Evolutionary conservation across 2,329 filamentous ascomycete species (phyloP).

Genomic region (Penicillium glabrum): DNA sequence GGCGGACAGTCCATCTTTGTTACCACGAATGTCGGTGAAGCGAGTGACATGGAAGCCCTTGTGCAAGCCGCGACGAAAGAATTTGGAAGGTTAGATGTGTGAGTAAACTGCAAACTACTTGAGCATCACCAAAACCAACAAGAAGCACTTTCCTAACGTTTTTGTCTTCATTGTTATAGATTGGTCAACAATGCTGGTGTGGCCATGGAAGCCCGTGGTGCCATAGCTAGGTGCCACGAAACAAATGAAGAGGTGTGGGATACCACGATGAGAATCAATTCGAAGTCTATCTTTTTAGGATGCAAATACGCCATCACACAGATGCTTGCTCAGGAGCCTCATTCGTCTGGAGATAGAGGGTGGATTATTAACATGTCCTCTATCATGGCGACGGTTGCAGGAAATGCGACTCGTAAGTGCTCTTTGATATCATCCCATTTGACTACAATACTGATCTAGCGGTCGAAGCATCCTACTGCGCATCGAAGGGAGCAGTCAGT

Average conservation of each 20-base stretch:
- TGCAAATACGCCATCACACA: slow-evolving; percentile 39
- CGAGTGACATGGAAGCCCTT: background rate
- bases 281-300: slow-evolving; percentile 39
- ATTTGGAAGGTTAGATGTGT: slow-evolving; percentile 4
- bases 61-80: background rate
- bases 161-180: background rate
- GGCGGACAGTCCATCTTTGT: slow-evolving; percentile 38
- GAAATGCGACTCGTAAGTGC: slow-evolving; percentile 1
- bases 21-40: slow-evolving; percentile 1
- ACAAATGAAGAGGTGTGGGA: slow-evolving; percentile 47
- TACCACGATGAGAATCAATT: slow-evolving; percentile 27
- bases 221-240: background rate
- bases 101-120: background rate
- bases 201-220: background rate
- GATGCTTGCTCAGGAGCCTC: slow-evolving; percentile 37
- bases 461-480: slow-evolving; percentile 34
- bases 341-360: slow-evolving; percentile 30
- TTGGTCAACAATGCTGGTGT: slow-evolving; percentile 6
- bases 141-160: background rate
- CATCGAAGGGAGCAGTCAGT: slow-evolving; percentile 26
- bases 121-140: background rate
- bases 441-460: background rate
- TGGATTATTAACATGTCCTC: slow-evolving; percentile 34
- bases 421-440: background rate
- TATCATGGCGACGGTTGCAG: slow-evolving; percentile 16